Evolutionary conservation across 2,329 filamentous ascomycete genomes (phyloP), one percentile per base, ranked within the genome.

Genomic region (Phoma sp.): DNA sequence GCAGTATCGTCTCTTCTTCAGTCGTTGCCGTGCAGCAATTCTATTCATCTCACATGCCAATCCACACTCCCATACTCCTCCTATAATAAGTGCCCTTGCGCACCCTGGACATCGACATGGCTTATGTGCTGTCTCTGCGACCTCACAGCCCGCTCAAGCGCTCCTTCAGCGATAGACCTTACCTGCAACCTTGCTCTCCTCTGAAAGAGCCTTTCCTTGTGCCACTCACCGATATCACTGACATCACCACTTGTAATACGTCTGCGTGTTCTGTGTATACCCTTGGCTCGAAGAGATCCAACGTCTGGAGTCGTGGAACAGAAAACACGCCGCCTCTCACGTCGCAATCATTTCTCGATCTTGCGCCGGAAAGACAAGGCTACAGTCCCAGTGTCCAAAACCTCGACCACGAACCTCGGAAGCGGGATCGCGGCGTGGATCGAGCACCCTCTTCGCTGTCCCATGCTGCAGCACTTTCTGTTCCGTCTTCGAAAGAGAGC

Each of bases 131-230:
- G 54, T 74, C 75, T 37, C 66, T 77, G 44, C 72, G 68, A 31
- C 69, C 74, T 15, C 70, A 72, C 40, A 76, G 72, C 55, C 74
- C 75, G 9, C 66, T 77, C 60, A 76, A 77, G 63, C 73, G 74
- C 48, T 75, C 75, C 51, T 77, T 78, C 65, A 76, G 73, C 63
- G 74, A 77, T 60, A 74, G 70, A 47, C 72, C 71, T 35, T 75
- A 72, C 63, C 62, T 74, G 40, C 67, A 64, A 37, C 65, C 73
- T 43, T 69, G 64, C 57, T 74, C 75, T 15, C 67, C 75, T 29
- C 51, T 72, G 12, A 65, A 63, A 35, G 64, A 72, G 27, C 53
- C 59, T 17, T 51, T 69, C 13, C 51, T 65, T 24, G 54, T 55
- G 19, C 64, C 73, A 6, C 66, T 74, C 19, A 58, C 47, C 50